A percentile compares a stretch with the other conserved stretches of the same genome.
phyloP scores from a whole-genome alignment of 305 asterid genomes.

The Solanum hybrid region DNA sequence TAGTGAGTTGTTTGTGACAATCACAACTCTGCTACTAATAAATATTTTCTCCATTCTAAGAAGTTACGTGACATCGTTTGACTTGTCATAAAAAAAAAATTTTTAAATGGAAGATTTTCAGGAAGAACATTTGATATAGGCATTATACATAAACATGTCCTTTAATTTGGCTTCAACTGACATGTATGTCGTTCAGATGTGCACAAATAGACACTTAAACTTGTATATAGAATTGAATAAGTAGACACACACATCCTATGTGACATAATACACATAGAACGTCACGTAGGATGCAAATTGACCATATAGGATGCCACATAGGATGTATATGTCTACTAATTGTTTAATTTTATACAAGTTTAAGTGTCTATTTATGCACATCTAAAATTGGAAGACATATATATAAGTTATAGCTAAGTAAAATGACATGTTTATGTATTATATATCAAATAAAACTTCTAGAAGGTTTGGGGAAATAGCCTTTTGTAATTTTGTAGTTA shows the following conservation, averaged over 20 bases:
- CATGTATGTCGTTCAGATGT: not conserved
- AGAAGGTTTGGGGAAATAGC: not conserved
- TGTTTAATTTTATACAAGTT: no score
- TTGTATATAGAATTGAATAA: no score
- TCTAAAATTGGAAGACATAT: no score
- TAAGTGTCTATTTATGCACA: no score
- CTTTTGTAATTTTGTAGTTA: not conserved
- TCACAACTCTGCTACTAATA: not conserved
- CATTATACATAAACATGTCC: no score
- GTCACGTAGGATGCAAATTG: not conserved
- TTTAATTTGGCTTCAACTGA: not conserved
- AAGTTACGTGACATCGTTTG: not conserved
- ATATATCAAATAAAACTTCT: not conserved
- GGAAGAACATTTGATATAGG: no score
- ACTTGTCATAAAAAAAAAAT: not conserved
- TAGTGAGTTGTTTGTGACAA: not conserved
- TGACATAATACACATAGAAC: not conserved
- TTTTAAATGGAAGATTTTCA: no score
- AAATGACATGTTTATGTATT: not conserved
- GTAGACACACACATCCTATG: not conserved
- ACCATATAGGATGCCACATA: not conserved
- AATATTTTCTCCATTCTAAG: not conserved
- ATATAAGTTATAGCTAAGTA: no score
- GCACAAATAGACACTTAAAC: no score
- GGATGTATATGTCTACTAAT: no score